Percentiles rank a stretch among this genome's conserved stretches.
Evolutionary conservation across 352 stramenopile genomes (phyloP).

Genomic region (Phytophthora foliorum): DNA sequence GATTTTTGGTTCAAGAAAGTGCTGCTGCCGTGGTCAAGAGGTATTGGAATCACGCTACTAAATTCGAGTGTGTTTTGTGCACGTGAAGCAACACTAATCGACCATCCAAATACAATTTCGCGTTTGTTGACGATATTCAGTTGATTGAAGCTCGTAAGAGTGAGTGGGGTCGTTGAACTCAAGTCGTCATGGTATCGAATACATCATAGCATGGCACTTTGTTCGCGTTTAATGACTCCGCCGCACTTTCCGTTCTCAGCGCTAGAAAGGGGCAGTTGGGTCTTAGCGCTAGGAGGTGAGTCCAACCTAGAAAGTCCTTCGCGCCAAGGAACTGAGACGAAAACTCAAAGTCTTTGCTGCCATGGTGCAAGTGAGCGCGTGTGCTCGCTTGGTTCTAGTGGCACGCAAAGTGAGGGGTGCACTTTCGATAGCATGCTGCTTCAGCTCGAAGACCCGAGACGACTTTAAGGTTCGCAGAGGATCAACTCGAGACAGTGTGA

Average conservation of each 20-base stretch:
- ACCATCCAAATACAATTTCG: no score
- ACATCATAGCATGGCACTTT: no score
- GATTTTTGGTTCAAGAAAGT: no score
- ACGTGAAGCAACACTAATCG: no score
- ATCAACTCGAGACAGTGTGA: conserved; percentile 20
- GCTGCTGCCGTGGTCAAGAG: no score
- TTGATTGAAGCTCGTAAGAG: no score
- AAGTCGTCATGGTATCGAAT: no score
- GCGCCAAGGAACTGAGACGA: background rate
- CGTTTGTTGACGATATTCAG: no score
- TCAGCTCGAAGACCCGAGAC: conserved; percentile 26
- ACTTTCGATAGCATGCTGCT: conserved; percentile 28
- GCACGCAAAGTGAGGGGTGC: conserved; percentile 17
- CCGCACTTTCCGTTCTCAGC: background rate
- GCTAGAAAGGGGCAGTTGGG: no score
- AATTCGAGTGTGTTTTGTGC: no score
- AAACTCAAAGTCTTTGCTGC: background rate
- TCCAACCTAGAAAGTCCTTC: background rate
- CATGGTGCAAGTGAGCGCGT: conserved; percentile 14
- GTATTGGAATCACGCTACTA: no score
- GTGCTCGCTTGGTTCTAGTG: conserved; percentile 18
- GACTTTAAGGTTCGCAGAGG: conserved; percentile 30
- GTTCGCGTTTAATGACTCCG: background rate
- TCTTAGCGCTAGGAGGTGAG: background rate
- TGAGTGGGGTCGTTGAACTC: no score